phyloP scores from a whole-genome alignment of 257 asterid genomes.

The Fraxinus anomala region DNA sequence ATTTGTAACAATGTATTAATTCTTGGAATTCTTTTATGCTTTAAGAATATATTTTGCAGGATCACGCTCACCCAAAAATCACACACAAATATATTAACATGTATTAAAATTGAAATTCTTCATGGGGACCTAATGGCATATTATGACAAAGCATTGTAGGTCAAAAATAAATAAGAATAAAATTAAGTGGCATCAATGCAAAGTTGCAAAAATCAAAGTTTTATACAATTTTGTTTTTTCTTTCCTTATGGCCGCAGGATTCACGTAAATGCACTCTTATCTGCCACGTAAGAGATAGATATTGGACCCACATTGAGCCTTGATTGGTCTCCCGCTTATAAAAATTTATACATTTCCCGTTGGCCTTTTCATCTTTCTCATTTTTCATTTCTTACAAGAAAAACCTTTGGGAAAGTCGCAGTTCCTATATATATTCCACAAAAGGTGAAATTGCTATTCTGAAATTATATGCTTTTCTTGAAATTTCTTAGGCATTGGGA shows the following conservation, averaged over 20 bases:
- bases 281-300: conserved; percentile 54
- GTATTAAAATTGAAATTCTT: neutral
- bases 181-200: conserved; percentile 23
- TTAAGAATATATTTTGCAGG: neutral
- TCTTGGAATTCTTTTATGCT: too few relatives aligned
- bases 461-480: conserved; percentile 3
- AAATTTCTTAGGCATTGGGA: neutral
- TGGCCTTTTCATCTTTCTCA: conserved; percentile 37
- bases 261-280: conserved; percentile 49
- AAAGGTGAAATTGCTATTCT: conserved; percentile 17
- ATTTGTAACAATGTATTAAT: too few relatives aligned
- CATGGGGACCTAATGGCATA: neutral
- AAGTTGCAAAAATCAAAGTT: conserved; percentile 11
- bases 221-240: neutral
- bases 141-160: neutral
- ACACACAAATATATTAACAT: neutral
- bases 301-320: conserved; percentile 47
- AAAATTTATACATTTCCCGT: conserved; percentile 38
- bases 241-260: conserved; percentile 40
- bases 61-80: too few relatives aligned
- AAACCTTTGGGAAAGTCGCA: conserved; percentile 12
- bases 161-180: neutral
- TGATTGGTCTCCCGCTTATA: conserved; percentile 74
- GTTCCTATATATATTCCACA: neutral
- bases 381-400: neutral